phyloP scores from a whole-genome alignment of 257 asterid species.

The Jaltomata sinuosa region DNA sequence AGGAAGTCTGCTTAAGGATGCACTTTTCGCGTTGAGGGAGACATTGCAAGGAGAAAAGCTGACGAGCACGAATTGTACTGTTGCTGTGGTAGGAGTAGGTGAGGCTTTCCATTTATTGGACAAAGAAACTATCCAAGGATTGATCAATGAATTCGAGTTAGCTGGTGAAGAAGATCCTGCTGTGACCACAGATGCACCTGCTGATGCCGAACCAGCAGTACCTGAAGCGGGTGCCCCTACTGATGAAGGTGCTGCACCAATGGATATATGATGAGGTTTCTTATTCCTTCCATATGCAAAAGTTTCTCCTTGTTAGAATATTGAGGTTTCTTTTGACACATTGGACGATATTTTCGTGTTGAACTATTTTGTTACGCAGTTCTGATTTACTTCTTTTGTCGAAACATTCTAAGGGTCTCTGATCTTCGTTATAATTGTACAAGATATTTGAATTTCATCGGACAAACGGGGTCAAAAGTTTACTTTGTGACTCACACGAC shows the following conservation, averaged over 20 bases:
- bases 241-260: constrained; percentile 53
- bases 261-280: constrained; percentile 46
- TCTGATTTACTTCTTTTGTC: background rate
- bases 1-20: constrained; percentile 72
- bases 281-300: background rate
- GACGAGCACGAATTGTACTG: constrained; percentile 74
- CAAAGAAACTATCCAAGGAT: constrained; percentile 56
- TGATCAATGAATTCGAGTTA: constrained; percentile 71
- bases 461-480: background rate
- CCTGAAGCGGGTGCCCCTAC: constrained; percentile 28
- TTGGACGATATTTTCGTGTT: background rate
- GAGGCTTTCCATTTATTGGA: constrained; percentile 68
- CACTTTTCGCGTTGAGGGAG: constrained; percentile 87
- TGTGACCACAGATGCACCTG: constrained; percentile 32
- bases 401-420: background rate
- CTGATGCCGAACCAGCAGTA: constrained; percentile 19
- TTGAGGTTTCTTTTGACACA: background rate
- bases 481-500: background rate
- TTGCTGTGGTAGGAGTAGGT: constrained; percentile 60
- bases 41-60: constrained; percentile 91
- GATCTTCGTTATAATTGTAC: too few relatives aligned
- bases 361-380: background rate
- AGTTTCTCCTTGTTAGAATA: background rate
- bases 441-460: background rate
- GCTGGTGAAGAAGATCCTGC: constrained; percentile 63